Evolutionary conservation across 371 early-diverging fungal species (phyloP).

Genomic region (Rhizopus stolonifer): DNA sequence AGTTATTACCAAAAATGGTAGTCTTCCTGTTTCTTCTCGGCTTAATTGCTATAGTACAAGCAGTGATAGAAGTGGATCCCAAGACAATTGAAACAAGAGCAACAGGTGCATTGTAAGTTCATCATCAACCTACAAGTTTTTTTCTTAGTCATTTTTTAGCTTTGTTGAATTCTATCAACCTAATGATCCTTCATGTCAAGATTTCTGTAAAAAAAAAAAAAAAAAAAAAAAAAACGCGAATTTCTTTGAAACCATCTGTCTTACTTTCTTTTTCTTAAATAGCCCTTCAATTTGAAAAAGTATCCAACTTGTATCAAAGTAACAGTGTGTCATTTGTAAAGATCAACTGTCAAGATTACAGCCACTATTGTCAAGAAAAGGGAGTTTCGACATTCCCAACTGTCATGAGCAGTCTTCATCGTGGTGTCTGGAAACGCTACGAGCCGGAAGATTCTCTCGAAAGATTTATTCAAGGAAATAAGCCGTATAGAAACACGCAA

Average conservation of each 20-base stretch:
- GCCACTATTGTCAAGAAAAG: conserved; percentile 14
- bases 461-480: conserved; percentile 5
- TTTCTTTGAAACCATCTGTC: background rate
- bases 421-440: conserved; percentile 13
- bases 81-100: conserved; percentile 4
- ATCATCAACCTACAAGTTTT: background rate
- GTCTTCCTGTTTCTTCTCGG: background rate
- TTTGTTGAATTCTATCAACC: conserved; percentile 41
- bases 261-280: background rate
- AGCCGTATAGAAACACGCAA: conserved; percentile 3
- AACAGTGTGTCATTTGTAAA: conserved; percentile 7
- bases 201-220: conserved; percentile 41
- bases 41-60: background rate
- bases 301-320: background rate
- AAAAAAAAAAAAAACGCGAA: too few relatives aligned
- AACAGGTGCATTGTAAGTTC: conserved; percentile 14
- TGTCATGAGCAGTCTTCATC: conserved; percentile 8
- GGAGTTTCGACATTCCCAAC: conserved; percentile 14
- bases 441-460: conserved; percentile 4
- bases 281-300: conserved; percentile 12
- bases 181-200: conserved; percentile 26
- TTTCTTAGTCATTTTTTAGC: conserved; percentile 13
- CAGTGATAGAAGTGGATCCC: conserved; percentile 14
- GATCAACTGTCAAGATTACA: conserved; percentile 13
- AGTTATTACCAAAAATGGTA: conserved; percentile 4